A percentile compares a stretch with the other conserved stretches of the same genome.
phyloP scores from a whole-genome alignment of 371 early-diverging fungal genomes.

The Mortierella sp. region DNA sequence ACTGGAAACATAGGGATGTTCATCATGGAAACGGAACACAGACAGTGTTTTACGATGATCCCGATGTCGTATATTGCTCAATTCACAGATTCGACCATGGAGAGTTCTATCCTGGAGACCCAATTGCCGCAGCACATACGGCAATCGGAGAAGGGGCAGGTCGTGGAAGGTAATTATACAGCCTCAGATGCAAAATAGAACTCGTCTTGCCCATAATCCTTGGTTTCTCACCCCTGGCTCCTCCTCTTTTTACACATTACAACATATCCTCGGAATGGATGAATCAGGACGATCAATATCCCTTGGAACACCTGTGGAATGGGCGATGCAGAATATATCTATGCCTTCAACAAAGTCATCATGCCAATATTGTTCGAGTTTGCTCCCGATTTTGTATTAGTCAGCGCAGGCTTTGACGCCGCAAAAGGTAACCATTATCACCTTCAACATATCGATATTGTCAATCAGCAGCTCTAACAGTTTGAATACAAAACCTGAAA shows the following conservation, averaged over 20 bases:
- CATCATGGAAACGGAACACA: constrained; percentile 97
- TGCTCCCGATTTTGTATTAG: constrained; percentile 84
- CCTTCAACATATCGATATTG: background rate
- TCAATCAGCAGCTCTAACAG: background rate
- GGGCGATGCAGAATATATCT: constrained; percentile 89
- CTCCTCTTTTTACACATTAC: background rate
- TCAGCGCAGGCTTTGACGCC: constrained; percentile 93
- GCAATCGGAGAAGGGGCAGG: constrained; percentile 74
- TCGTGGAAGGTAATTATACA: constrained; percentile 68
- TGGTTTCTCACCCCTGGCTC: background rate
- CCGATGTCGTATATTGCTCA: constrained; percentile 85
- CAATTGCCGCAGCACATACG: constrained; percentile 63
- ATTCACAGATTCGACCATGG: constrained; percentile 88
- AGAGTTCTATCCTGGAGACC: constrained; percentile 81
- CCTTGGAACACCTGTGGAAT: constrained; percentile 86
- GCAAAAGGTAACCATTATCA: background rate
- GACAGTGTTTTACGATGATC: constrained; percentile 80
- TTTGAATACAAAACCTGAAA: too few relatives aligned
- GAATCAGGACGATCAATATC: constrained; percentile 85
- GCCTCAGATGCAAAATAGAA: background rate
- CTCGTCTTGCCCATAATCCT: background rate
- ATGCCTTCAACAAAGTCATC: constrained; percentile 82
- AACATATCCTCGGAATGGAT: background rate
- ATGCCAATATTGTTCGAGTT: constrained; percentile 90
- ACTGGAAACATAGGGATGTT: constrained; percentile 75